Evolutionary conservation across 2,329 filamentous ascomycete genomes (phyloP), one percentile per base, ranked within the genome.

Genomic region (Aspergillus terreus): DNA sequence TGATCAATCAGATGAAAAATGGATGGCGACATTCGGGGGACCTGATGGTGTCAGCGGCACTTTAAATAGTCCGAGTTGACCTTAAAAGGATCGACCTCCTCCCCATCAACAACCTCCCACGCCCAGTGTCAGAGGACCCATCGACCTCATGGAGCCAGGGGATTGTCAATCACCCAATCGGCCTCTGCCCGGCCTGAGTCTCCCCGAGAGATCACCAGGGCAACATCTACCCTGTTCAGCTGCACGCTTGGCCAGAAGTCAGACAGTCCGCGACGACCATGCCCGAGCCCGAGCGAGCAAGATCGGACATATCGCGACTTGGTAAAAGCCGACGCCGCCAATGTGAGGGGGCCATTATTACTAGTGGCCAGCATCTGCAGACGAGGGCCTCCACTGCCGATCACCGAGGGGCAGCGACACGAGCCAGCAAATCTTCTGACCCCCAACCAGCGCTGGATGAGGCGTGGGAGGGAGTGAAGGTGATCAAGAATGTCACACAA

Each of bases 1-100:
- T 14, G 44, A n/a, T 50, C 47, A 50, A 53, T 47, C 32, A 50
- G 25, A 47, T 42, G 15, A 25, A 30, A 38, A 47, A 14, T 11
- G 7, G 51, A 53, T 53, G 47, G 47, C 42, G 48, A 45, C 19
- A 53, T 50, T 17, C 11, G 11, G 32, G n/a, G 17, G 14, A 12
- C 10, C 6, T 1, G 47, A 53, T 53, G 51, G 44, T 44, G 51
- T 50, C 42, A 50, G 15, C 36, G 19, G 35, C 25, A 30, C 43
- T 47, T 47, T 47, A 43, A 46, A 41, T 50, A 46, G 23, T 27
- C 15, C 19, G 32, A 35, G 21, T 21, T 14, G 23, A 19, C 38
- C 38, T 38, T 38, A 38, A n/a, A 12, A 12, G 7, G 14, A 10
- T 6, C 17, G 35, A 12, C 7, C 7, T 30, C 7, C 10, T 30